These are phyloP conservation scores for Coemansia sp. DNA, from an alignment of 192 early-diverging fungal species.

Conservation along the genomic window DNA sequence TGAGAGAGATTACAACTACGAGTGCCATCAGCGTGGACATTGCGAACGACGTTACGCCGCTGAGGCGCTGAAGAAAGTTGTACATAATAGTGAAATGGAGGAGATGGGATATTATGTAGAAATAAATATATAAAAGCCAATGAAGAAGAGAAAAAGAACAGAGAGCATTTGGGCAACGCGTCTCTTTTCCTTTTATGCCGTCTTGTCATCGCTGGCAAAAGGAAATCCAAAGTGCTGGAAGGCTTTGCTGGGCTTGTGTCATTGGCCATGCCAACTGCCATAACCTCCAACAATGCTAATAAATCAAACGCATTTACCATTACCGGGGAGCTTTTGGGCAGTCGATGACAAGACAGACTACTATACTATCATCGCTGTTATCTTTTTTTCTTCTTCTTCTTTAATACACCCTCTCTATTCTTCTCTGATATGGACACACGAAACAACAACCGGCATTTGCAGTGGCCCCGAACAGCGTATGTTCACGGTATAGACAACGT, in stretches of 20 bases:
- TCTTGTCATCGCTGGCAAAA: neutral
- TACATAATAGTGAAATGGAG: slow-evolving; percentile 33
- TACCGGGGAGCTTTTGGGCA: neutral
- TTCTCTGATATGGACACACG: neutral
- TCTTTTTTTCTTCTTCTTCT: no score
- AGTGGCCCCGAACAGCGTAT: neutral
- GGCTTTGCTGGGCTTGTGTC: slow-evolving; percentile 2
- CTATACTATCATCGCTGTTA: neutral
- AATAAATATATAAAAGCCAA: slow-evolving; percentile 2
- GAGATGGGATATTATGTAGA: neutral
- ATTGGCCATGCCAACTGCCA: neutral
- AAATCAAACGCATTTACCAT: neutral
- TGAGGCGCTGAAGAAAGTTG: slow-evolving; percentile 54
- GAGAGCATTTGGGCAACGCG: neutral
- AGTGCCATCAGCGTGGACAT: slow-evolving; percentile 54
- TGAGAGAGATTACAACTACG: slow-evolving; percentile 38
- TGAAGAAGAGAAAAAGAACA: neutral
- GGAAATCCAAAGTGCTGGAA: neutral
- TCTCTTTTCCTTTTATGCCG: neutral
- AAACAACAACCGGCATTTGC: neutral
- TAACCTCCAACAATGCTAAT: neutral
- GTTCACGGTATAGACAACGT: neutral
- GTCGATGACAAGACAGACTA: neutral
- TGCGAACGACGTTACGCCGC: slow-evolving; percentile 53
- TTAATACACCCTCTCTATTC: neutral